Conservation (phyloP, 208 protist species). For the Acanthamoeba quina region DNA sequence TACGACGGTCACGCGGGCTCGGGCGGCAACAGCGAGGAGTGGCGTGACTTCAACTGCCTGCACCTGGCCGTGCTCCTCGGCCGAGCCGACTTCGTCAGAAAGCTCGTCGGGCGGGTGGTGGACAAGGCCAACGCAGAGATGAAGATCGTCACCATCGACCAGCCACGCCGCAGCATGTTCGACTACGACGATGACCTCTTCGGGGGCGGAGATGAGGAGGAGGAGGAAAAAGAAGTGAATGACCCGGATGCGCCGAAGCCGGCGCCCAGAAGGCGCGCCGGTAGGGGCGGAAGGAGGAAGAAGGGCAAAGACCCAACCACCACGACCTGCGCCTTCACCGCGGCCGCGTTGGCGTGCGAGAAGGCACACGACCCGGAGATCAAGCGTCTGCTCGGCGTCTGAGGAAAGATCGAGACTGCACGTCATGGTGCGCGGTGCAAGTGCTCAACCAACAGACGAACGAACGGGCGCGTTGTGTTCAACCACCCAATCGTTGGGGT, state of each 20-base stretch:
- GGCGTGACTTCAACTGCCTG: slow-evolving; percentile 11
- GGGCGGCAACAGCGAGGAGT: not conserved
- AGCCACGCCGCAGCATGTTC: not conserved
- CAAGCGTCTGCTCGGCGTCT: no score
- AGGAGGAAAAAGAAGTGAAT: not conserved
- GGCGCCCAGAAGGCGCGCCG: no score
- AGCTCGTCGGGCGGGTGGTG: not conserved
- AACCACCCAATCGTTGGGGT: no score
- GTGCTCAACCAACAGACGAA: no score
- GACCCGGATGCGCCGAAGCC: not conserved
- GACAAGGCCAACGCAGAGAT: not conserved
- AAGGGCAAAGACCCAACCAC: not conserved
- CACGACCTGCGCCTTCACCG: not conserved
- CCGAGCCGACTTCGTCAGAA: not conserved
- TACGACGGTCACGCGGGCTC: not conserved
- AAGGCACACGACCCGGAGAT: no score
- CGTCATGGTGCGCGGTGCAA: no score
- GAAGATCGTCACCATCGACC: not conserved
- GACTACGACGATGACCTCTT: not conserved
- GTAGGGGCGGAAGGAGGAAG: not conserved
- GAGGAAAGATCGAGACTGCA: no score
- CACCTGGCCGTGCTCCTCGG: not conserved
- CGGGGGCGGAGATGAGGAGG: not conserved
- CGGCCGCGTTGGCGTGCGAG: not conserved
- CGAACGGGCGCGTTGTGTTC: no score